Evolutionary conservation across 176 grass and related monocot genomes (phyloP), one percentile per base, ranked within the genome.

Genomic region (Aegilops tauschii): DNA sequence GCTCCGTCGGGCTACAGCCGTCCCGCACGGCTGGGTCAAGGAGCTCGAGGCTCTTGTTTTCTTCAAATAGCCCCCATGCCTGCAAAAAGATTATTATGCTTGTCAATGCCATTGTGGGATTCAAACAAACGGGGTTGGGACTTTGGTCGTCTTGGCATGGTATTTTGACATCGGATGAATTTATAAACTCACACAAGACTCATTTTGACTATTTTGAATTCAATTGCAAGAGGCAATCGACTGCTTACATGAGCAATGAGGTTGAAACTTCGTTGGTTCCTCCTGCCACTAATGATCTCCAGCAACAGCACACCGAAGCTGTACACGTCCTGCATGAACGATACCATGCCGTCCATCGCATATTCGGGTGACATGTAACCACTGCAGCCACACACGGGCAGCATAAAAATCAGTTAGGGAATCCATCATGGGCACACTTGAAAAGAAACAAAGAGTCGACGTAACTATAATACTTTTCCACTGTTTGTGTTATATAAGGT

Each of bases 271-370:
- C 36, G 36, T 37, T 8, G 36, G 36, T 37, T 37, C 36, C 36
- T 8, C 6, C 36, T 37, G 5, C 36, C 36, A 49, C 88, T 85
- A 25, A 94, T 50, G 36, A 97, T 93, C 69, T 97, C 95, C 36
- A 97, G 82, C n/a, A 95, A 27, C 3, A 93, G 64, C 13, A 97
- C 63, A 35, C 95, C 95, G 65, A 91, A 97, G 73, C 91, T 92
- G 69, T 97, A 95, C 85, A 97, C 95, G 80, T 95, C 90, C 25
- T 86, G 88, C 88, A 86, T 90, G 83, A 90, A 90, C 0, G 88
- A 90, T 20, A 90, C 35, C 78, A 44, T 82, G 49, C 87, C 90
- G 16, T 65, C 87, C 73, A 88, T 92, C 16, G 83, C 79, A 27
- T 92, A 92, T n/a, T 92, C 87, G 0, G 90, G 90, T 9, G 90